These are phyloP conservation scores for Westerdykella ornata DNA, from an alignment of 2,329 filamentous ascomycete genomes.

Conservation along the genomic window DNA sequence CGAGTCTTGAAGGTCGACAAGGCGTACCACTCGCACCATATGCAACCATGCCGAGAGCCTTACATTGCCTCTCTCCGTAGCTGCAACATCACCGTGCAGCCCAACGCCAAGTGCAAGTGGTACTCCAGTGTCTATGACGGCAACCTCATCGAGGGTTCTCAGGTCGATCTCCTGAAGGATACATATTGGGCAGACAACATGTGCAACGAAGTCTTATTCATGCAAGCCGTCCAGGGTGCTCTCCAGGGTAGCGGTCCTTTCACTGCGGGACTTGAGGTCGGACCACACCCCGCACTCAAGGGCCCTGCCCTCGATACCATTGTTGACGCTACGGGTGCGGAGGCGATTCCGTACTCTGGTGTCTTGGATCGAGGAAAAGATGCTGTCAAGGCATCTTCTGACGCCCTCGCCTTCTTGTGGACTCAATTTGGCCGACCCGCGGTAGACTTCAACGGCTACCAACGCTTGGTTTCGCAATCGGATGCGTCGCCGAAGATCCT, in stretches of 20 bases:
- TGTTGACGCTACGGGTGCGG: too few species aligned
- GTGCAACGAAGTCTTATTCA: conserved; percentile 40
- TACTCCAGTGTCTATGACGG: conserved; percentile 7
- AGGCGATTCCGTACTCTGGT: conserved; percentile 15
- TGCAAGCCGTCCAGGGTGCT: conserved; percentile 31
- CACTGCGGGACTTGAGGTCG: conserved; percentile 21
- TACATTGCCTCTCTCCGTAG: conserved; percentile 3
- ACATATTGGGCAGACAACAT: too few species aligned
- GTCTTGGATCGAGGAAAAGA: conserved; percentile 14
- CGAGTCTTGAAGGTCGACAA: conserved; percentile 9
- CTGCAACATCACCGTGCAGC: neutral
- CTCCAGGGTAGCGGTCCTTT: conserved; percentile 7
- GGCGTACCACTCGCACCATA: conserved; percentile 16
- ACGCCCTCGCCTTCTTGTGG: conserved; percentile 12
- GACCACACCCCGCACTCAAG: conserved; percentile 41
- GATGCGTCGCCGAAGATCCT: conserved; percentile 10
- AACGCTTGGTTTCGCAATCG: too few species aligned
- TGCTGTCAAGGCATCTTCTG: conserved; percentile 16
- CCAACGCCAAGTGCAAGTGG: too few species aligned
- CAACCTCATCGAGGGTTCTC: neutral
- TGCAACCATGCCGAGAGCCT: conserved; percentile 6
- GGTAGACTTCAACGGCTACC: conserved; percentile 9
- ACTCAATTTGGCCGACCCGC: conserved; percentile 15
- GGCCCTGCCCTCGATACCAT: conserved; percentile 29
- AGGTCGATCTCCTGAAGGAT: too few species aligned